Percentiles rank a stretch among this genome's conserved stretches.
phyloP scores from a whole-genome alignment of 257 asterid genomes.

The Fraxinus cuspidata region DNA sequence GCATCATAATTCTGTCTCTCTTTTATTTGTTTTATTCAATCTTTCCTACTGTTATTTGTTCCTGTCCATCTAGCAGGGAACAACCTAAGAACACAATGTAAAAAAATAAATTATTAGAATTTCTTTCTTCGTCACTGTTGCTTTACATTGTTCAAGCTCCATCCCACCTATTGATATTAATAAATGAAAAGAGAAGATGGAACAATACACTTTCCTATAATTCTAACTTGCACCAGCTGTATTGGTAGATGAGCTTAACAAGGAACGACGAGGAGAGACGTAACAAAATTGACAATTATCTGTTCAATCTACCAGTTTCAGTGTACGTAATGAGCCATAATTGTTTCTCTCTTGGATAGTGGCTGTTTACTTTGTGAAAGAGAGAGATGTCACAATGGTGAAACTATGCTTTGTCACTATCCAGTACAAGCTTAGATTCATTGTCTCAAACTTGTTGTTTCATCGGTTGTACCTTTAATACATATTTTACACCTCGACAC shows the following conservation, averaged over 20 bases:
- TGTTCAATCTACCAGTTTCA: too few species aligned
- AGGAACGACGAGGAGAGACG: background rate
- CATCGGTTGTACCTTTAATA: too few species aligned
- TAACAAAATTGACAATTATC: too few species aligned
- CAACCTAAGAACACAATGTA: background rate
- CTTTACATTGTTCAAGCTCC: conserved; percentile 28
- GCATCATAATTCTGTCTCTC: conserved; percentile 41
- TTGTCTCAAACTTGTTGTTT: too few species aligned
- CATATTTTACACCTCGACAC: too few species aligned
- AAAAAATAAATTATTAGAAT: background rate
- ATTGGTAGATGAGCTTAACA: background rate
- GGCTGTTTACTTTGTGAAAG: background rate
- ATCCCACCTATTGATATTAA: conserved; percentile 19
- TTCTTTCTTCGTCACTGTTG: background rate
- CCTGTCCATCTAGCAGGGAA: conserved; percentile 32
- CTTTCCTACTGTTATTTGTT: conserved; percentile 43
- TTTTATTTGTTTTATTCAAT: conserved; percentile 32
- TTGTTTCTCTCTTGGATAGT: background rate
- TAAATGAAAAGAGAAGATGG: background rate
- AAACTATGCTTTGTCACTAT: background rate
- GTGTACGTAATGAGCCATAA: background rate
- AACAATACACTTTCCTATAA: background rate
- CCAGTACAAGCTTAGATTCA: background rate
- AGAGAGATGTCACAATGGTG: background rate
- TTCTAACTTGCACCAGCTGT: background rate